These are phyloP conservation scores for Amphirosellinia nigrospora DNA, from an alignment of 495 filamentous ascomycete species.

Conservation along the genomic window DNA sequence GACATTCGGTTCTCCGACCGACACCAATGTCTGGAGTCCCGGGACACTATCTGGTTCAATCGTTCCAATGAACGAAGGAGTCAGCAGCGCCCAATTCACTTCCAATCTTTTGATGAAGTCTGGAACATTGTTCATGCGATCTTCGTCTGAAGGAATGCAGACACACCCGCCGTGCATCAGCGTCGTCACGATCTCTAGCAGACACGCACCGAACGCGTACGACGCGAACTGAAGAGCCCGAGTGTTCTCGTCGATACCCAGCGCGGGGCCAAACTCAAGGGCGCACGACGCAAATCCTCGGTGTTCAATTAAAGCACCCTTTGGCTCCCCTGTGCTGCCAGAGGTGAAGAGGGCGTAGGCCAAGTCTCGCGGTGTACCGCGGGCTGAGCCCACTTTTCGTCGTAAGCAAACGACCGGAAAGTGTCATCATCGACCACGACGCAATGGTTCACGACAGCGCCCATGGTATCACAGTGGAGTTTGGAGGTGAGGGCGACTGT, in stretches of 20 bases:
- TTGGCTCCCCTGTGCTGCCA: conserved; percentile 52
- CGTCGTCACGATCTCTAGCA: conserved; percentile 61
- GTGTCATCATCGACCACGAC: conserved; percentile 12
- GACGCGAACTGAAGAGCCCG: conserved; percentile 64
- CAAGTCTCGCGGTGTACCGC: conserved; percentile 18
- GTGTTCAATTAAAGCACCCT: conserved; percentile 46
- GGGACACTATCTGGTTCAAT: conserved; percentile 33
- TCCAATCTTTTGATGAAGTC: conserved; percentile 36
- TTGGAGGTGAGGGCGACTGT: conserved; percentile 19
- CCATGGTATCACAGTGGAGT: not conserved
- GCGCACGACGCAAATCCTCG: conserved; percentile 45
- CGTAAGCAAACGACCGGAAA: conserved; percentile 17
- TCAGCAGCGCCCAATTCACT: conserved; percentile 40
- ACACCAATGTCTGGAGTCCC: conserved; percentile 34
- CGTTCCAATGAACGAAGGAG: conserved; percentile 46
- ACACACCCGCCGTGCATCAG: conserved; percentile 49
- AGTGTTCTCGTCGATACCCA: conserved; percentile 44
- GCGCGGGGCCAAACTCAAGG: conserved; percentile 41
- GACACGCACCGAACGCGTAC: conserved; percentile 63
- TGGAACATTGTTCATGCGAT: conserved; percentile 39
- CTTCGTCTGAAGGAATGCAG: conserved; percentile 43
- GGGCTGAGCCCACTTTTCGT: conserved; percentile 14
- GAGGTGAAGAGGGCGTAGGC: conserved; percentile 50
- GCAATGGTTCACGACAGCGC: conserved; percentile 5
- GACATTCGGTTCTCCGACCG: conserved; percentile 40